Evolutionary conservation across 2,329 filamentous ascomycete genomes (phyloP), one percentile per base, ranked within the genome.

Genomic region (Alternaria tenuissima): DNA sequence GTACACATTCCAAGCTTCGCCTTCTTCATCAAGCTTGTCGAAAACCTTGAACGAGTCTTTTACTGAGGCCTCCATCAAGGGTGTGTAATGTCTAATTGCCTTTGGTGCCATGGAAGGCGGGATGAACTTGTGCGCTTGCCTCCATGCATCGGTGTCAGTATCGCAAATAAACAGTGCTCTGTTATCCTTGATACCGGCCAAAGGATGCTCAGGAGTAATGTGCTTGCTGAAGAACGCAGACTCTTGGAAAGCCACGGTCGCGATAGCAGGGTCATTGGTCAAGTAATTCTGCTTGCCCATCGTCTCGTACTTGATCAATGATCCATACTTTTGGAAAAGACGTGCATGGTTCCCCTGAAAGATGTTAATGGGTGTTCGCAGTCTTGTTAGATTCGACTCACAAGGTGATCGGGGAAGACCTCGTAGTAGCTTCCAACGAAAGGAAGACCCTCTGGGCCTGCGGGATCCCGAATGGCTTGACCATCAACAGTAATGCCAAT

Each of bases 41-140:
- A 66, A 66, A 5, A 66, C 63, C 26, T 64, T 64, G 58, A 62
- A 66, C 1, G 58, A 57, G 38, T 61, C 61, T 14, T 66, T 57
- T 1, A 66, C 58, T 1, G 48, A 58, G 2, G 52, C 58, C 47
- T 61, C 52, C 58, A 66, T 66, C 0, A 61, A 14, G 4, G 63
- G 63, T 7, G 63, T 61, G 42, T 66, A 66, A 26, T 66, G 63
- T 11, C 58, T 52, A 14, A 66, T 47, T 5, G 63, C 63, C 20
- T 61, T 59, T 9, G 61, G 61, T n/a, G 55, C 53, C 52, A 65
- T 49, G 20, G 57, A 57, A 14, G 63, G 63, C 18, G 63, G 63
- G 8, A 65, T 56, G 41, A 63, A 64, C 49, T 66, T 66, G 36
- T 66, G 63, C 8, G 61, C 48, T 28, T 30, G 32, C 11, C 55